Conservation (phyloP, 352 stramenopile species). For the Globisporangium canariense region DNA sequence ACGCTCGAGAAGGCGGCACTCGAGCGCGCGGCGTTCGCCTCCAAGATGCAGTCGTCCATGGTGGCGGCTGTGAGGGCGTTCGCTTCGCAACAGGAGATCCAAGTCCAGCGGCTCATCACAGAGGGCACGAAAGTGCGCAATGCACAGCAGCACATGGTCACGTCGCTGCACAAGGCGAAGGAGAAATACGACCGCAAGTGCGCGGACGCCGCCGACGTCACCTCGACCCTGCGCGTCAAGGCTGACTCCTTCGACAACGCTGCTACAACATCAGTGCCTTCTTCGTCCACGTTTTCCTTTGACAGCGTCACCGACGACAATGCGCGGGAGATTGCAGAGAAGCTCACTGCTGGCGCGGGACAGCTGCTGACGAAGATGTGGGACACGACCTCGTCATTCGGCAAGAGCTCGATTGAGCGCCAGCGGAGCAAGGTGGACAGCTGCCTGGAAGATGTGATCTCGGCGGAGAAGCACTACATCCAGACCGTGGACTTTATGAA, state of each 20-base stretch:
- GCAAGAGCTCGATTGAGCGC: slow-evolving; percentile 56
- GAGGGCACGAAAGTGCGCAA: slow-evolving; percentile 72
- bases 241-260: slow-evolving; percentile 17
- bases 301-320: slow-evolving; percentile 18
- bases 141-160: slow-evolving; percentile 54
- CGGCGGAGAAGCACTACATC: slow-evolving; percentile 63
- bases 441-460: slow-evolving; percentile 66
- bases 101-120: slow-evolving; percentile 71
- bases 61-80: slow-evolving; percentile 60
- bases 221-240: slow-evolving; percentile 27
- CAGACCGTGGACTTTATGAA: slow-evolving; percentile 69
- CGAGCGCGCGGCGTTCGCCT: slow-evolving; percentile 56
- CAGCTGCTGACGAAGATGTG: slow-evolving; percentile 82
- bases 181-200: slow-evolving; percentile 80
- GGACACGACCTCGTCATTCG: slow-evolving; percentile 70
- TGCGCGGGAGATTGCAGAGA: slow-evolving; percentile 61
- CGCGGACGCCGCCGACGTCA: slow-evolving; percentile 59
- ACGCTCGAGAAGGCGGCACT: slow-evolving; percentile 48
- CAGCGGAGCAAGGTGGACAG: slow-evolving; percentile 59
- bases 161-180: slow-evolving; percentile 64
- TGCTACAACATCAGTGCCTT: slow-evolving; percentile 13
- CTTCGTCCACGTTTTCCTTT: slow-evolving; percentile 5
- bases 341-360: slow-evolving; percentile 44
- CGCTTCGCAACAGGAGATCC: slow-evolving; percentile 64
- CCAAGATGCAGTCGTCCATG: slow-evolving; percentile 61